phyloP scores from a whole-genome alignment of 192 early-diverging fungal species.

The Backusella parvicylindrica region DNA sequence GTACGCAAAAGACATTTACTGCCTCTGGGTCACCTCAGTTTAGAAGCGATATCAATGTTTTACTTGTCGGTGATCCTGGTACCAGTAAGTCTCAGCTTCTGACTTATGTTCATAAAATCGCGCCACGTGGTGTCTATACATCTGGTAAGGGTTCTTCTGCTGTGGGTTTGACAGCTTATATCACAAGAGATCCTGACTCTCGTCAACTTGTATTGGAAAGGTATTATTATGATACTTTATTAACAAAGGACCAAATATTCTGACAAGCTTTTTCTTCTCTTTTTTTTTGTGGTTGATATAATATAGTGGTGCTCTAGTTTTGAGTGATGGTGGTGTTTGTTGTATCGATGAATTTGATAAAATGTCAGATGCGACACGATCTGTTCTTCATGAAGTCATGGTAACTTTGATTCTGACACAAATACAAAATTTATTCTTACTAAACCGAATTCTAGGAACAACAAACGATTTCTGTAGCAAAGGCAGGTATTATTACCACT shows the following conservation, averaged over 20 bases:
- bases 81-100: conserved; percentile 94
- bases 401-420: no score
- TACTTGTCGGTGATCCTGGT: conserved; percentile 96
- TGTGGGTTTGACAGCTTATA: conserved; percentile 93
- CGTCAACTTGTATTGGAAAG: conserved; percentile 93
- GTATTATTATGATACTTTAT: conserved; percentile 37
- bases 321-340: conserved; percentile 94
- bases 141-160: conserved; percentile 96
- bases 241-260: no score
- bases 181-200: conserved; percentile 94
- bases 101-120: conserved; percentile 87
- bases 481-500: conserved; percentile 98
- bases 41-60: conserved; percentile 91
- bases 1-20: conserved; percentile 78
- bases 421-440: no score
- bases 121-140: conserved; percentile 94
- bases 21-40: conserved; percentile 63
- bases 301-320: conserved; percentile 86
- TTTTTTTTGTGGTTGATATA: no score
- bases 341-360: conserved; percentile 99
- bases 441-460: no score
- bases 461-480: conserved; percentile 97
- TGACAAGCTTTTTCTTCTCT: not conserved
- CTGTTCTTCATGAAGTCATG: conserved; percentile 98
- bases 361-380: conserved; percentile 92